These are phyloP conservation scores for Emergomyces africanus DNA, from an alignment of 2,329 filamentous ascomycete genomes.

Conservation along the genomic window DNA sequence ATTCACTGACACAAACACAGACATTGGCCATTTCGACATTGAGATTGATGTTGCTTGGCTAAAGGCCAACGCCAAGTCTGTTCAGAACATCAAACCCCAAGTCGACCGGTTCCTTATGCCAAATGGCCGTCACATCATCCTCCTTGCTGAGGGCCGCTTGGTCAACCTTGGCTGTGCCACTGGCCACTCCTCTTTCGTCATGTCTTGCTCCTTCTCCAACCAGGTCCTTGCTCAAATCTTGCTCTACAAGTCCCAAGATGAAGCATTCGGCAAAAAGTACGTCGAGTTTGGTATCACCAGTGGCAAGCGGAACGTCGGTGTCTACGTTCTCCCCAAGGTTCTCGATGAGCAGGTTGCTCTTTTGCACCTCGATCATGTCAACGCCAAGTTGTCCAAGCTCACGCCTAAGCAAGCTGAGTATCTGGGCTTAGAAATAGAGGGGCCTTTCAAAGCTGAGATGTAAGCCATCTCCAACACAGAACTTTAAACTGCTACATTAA, in stretches of 20 bases:
- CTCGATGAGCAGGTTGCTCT: slow-evolving; percentile 96
- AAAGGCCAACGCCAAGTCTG: slow-evolving; percentile 87
- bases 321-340: slow-evolving; percentile 97
- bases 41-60: slow-evolving; percentile 99
- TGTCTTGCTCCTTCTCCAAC: slow-evolving; percentile 99
- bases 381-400: slow-evolving; percentile 84
- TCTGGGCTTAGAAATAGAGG: slow-evolving; percentile 71
- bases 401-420: slow-evolving; percentile 84
- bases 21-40: slow-evolving; percentile 99
- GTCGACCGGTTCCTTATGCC: slow-evolving; percentile 96
- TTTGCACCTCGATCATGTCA: slow-evolving; percentile 86
- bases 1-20: slow-evolving; percentile 24
- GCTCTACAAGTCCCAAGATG: slow-evolving; percentile 86
- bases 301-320: slow-evolving; percentile 80
- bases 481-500: background rate
- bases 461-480: slow-evolving; percentile 29
- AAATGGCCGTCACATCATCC: slow-evolving; percentile 92
- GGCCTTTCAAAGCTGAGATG: slow-evolving; percentile 94
- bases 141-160: slow-evolving; percentile 94
- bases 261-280: slow-evolving; percentile 83
- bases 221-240: slow-evolving; percentile 99
- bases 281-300: slow-evolving; percentile 86
- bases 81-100: slow-evolving; percentile 99
- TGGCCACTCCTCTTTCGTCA: slow-evolving; percentile 98
- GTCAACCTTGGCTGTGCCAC: slow-evolving; percentile 99